Percentiles rank a stretch among this genome's conserved stretches.
Conservation (phyloP, 768 basidiomycete species). For the Collybia nuda region DNA sequence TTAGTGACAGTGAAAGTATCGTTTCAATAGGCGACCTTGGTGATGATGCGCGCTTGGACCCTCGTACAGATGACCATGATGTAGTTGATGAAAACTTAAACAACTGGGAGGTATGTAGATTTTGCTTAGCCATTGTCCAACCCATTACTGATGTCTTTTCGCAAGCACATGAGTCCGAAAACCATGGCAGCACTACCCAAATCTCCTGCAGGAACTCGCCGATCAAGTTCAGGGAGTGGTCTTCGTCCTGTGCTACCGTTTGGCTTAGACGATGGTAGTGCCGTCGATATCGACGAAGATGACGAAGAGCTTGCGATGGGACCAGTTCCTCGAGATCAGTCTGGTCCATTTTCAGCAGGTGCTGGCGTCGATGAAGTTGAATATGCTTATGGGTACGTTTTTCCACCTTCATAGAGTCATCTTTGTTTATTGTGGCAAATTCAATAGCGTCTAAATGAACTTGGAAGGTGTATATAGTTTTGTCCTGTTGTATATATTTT, state of each 20-base stretch:
- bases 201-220: conserved; percentile 79
- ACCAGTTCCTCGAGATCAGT: conserved; percentile 72
- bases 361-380: conserved; percentile 90
- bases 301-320: conserved; percentile 73
- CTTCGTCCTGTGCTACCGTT: conserved; percentile 78
- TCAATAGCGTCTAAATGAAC: no score
- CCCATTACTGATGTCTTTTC: conserved; percentile 5
- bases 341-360: conserved; percentile 72
- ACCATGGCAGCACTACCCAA: conserved; percentile 93
- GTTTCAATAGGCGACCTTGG: conserved; percentile 87
- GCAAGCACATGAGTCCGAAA: conserved; percentile 92
- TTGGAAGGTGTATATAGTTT: no score
- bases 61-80: conserved; percentile 61
- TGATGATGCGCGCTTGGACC: conserved; percentile 69
- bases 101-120: conserved; percentile 85
- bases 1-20: conserved; percentile 94
- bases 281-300: conserved; percentile 71
- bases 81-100: conserved; percentile 80
- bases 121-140: conserved; percentile 2
- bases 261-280: conserved; percentile 75
- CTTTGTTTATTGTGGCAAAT: not conserved
- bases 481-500: no score
- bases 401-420: conserved; percentile 2
- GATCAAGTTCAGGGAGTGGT: conserved; percentile 82
- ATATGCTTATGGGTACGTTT: conserved; percentile 78